Evolutionary conservation across 1,139 yeast genomes (phyloP).

Genomic region (Torulaspora globosa): DNA sequence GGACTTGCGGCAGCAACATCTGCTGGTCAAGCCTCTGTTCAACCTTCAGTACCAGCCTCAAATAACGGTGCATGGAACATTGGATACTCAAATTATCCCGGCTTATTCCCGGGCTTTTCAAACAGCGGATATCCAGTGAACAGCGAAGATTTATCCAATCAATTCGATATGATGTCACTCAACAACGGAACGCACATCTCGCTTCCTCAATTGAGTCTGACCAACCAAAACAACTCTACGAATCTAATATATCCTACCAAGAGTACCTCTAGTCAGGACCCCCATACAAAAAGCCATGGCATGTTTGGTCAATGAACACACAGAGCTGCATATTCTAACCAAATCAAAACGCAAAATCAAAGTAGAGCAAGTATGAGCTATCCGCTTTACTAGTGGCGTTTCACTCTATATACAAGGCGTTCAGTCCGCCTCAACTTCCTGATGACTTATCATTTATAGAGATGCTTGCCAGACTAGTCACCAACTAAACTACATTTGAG

Average conservation of each 20-base stretch:
- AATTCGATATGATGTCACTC: conserved; percentile 31
- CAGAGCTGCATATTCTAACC: background rate
- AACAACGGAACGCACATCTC: conserved; percentile 34
- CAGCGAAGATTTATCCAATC: conserved; percentile 30
- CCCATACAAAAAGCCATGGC: conserved; percentile 9
- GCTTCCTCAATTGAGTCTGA: conserved; percentile 31
- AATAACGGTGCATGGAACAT: conserved; percentile 12
- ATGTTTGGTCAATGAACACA: conserved; percentile 11
- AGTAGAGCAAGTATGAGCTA: background rate
- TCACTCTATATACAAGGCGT: background rate
- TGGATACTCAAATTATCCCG: conserved; percentile 34
- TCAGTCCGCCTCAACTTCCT: background rate
- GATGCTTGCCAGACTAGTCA: background rate
- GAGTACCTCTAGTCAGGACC: conserved; percentile 12
- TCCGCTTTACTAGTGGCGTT: background rate
- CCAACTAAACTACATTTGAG: too few relatives aligned
- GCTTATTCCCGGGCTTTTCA: conserved; percentile 28
- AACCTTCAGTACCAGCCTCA: conserved; percentile 10
- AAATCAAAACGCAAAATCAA: background rate
- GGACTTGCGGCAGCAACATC: conserved; percentile 15
- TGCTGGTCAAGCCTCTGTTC: conserved; percentile 13
- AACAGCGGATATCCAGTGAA: conserved; percentile 18
- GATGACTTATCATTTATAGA: background rate
- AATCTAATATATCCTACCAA: conserved; percentile 14
- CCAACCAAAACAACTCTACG: conserved; percentile 21